Evolutionary conservation across 2,329 filamentous ascomycete genomes (phyloP).

Genomic region (Diaporthe ampelina): DNA sequence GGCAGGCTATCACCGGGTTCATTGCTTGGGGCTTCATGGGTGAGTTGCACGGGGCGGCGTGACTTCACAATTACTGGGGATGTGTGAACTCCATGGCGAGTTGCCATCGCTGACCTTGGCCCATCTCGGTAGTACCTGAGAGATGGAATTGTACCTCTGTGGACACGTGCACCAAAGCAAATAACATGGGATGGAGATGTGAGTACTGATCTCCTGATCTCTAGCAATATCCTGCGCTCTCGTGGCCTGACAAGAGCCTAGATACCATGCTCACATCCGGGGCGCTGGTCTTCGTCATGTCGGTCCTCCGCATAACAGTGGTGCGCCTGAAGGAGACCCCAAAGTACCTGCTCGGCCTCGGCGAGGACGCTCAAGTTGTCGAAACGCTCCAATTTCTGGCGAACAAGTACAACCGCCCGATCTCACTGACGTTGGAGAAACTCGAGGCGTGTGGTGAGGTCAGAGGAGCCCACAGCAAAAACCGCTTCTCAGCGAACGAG

Average conservation of each 20-base stretch:
- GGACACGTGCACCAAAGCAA: constrained; percentile 55
- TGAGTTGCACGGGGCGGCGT: constrained; percentile 44
- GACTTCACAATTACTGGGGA: too few relatives aligned
- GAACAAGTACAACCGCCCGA: constrained; percentile 55
- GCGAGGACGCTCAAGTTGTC: constrained; percentile 66
- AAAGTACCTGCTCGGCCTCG: constrained; percentile 69
- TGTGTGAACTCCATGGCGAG: background rate
- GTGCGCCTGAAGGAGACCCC: constrained; percentile 71
- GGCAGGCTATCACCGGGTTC: constrained; percentile 61
- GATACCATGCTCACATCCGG: constrained; percentile 62
- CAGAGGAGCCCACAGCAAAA: constrained; percentile 52
- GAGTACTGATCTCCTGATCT: background rate
- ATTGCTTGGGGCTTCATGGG: constrained; percentile 65
- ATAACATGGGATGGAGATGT: constrained; percentile 65
- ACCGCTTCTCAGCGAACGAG: constrained; percentile 50
- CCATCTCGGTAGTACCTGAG: constrained; percentile 49
- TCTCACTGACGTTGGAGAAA: constrained; percentile 59
- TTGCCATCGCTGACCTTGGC: constrained; percentile 3
- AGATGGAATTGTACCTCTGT: constrained; percentile 58
- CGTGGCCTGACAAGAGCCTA: background rate
- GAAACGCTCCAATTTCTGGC: constrained; percentile 56
- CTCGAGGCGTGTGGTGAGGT: constrained; percentile 62
- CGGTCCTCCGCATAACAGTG: constrained; percentile 66
- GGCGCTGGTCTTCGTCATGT: constrained; percentile 62
- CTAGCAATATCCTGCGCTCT: background rate